Conservation (phyloP, 2,329 filamentous ascomycete genomes). For the Phaeosphaeria sp. region DNA sequence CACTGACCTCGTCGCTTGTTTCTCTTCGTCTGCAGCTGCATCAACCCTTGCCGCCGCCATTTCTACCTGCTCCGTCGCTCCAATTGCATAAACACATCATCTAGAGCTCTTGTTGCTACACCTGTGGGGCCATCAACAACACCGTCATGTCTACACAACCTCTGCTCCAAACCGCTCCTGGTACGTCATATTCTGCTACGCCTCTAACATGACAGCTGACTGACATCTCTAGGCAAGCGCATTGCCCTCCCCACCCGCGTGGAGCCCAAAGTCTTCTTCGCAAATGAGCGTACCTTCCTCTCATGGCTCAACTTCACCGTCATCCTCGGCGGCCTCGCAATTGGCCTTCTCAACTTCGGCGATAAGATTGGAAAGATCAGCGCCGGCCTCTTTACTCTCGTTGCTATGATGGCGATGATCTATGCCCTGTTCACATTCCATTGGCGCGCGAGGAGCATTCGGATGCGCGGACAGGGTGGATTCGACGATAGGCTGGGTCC, state of each 20-base stretch:
- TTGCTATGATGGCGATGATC: slow-evolving; percentile 93
- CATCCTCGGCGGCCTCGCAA: slow-evolving; percentile 92
- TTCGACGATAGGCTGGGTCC: slow-evolving; percentile 97
- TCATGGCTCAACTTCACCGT: slow-evolving; percentile 99
- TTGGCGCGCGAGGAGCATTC: slow-evolving; percentile 93
- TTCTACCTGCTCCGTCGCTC: slow-evolving; percentile 6
- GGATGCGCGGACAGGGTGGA: slow-evolving; percentile 87
- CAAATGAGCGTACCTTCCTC: slow-evolving; percentile 98
- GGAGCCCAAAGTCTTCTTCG: slow-evolving; percentile 99
- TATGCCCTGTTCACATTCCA: slow-evolving; percentile 96
- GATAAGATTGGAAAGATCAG: slow-evolving; percentile 93
- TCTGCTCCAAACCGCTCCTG: slow-evolving; percentile 90
- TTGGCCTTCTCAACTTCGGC: slow-evolving; percentile 98
- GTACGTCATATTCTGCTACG: slow-evolving; percentile 58
- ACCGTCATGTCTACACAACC: slow-evolving; percentile 90
- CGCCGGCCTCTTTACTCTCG: slow-evolving; percentile 89
- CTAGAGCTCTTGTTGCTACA: slow-evolving; percentile 14
- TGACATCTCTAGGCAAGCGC: slow-evolving; percentile 77
- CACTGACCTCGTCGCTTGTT: slow-evolving; percentile 1
- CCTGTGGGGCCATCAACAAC: slow-evolving; percentile 19
- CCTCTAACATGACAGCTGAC: slow-evolving; percentile 6
- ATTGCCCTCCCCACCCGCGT: slow-evolving; percentile 97
- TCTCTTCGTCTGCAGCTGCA: slow-evolving; percentile 18
- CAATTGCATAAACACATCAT: slow-evolving; percentile 1
- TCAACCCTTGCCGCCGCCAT: background rate